These are phyloP conservation scores for Amoebophrya sp. DNA, from an alignment of 169 alveolate species.

Conservation along the genomic window DNA sequence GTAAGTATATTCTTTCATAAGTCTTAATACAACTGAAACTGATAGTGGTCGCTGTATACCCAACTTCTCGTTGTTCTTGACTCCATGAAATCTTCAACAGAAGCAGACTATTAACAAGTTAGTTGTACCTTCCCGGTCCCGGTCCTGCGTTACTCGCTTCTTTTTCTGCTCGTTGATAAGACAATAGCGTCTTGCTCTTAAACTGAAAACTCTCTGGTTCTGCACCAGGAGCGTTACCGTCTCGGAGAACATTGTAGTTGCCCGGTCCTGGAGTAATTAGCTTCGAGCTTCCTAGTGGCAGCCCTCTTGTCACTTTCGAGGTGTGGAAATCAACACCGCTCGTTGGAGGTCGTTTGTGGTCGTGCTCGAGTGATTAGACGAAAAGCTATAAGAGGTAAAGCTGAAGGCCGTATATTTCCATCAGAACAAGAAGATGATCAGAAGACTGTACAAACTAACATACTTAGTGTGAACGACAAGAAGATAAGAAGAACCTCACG, in stretches of 20 bases:
- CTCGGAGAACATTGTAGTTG: neutral
- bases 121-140: neutral
- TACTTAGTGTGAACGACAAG: neutral
- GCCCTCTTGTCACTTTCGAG: neutral
- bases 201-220: neutral
- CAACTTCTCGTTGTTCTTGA: neutral
- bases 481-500: neutral
- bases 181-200: neutral
- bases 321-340: neutral
- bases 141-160: neutral
- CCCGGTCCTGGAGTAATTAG: neutral
- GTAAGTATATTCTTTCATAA: too few relatives aligned
- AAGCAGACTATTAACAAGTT: neutral
- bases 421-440: neutral
- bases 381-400: too few relatives aligned
- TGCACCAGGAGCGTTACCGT: neutral
- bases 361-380: too few relatives aligned
- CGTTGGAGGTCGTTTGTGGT: neutral
- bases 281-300: neutral
- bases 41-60: neutral
- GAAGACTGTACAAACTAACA: neutral
- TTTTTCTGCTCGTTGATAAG: neutral
- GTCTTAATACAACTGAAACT: too few relatives aligned
- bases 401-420: neutral
- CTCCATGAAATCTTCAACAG: neutral